Conservation (phyloP, 2,329 filamentous ascomycete species). For the Penicillium verrucosum region DNA sequence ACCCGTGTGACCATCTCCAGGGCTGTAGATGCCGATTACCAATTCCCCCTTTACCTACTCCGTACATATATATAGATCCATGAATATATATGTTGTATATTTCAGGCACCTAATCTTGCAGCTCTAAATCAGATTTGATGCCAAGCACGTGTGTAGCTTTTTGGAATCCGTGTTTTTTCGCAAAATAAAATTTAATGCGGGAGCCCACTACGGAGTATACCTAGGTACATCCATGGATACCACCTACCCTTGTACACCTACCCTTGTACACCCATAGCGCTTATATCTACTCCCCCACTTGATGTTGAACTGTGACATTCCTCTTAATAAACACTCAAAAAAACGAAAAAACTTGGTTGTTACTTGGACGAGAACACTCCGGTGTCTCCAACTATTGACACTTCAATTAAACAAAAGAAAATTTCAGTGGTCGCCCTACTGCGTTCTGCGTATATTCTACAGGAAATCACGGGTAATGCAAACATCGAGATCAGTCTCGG, state of each 20-base stretch:
- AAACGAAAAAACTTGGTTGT: background rate
- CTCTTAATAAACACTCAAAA: background rate
- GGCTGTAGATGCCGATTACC: background rate
- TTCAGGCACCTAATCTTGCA: background rate
- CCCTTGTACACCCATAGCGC: background rate
- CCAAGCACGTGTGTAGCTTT: background rate
- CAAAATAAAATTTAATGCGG: background rate
- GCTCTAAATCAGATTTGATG: background rate
- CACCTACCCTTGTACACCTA: background rate
- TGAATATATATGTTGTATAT: background rate
- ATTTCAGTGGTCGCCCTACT: conserved; percentile 28
- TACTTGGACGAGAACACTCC: background rate
- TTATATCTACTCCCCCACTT: background rate
- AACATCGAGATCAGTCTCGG: conserved; percentile 21
- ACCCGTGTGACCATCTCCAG: conserved; percentile 1
- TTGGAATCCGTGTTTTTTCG: background rate
- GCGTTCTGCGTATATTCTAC: conserved; percentile 37
- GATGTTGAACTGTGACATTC: background rate
- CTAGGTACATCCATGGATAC: background rate
- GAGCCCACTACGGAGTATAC: background rate
- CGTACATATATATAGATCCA: background rate
- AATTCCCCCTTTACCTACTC: background rate
- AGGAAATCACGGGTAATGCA: conserved; percentile 32
- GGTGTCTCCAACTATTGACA: conserved; percentile 3
- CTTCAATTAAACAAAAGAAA: conserved; percentile 25